Conservation (phyloP, 768 basidiomycete species). For the Phanerodontia chrysosporium region DNA sequence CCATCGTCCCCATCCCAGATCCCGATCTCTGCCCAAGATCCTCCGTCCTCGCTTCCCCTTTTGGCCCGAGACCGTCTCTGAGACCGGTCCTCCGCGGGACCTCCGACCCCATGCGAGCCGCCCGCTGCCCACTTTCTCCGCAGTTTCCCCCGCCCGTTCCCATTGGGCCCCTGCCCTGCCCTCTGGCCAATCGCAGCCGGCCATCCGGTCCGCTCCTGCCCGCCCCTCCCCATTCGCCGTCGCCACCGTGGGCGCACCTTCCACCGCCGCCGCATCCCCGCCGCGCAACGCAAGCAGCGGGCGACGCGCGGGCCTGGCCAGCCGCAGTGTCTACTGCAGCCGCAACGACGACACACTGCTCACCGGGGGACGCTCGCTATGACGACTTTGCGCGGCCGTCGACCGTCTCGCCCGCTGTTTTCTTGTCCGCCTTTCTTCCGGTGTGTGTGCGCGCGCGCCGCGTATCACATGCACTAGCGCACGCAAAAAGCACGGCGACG, state of each 20-base stretch:
- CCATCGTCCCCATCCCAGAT: not conserved
- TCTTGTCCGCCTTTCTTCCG: not conserved
- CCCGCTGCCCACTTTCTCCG: not conserved
- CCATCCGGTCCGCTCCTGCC: not conserved
- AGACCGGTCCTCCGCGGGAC: not conserved
- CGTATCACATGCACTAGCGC: not conserved
- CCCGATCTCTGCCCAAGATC: not conserved
- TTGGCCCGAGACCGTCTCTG: not conserved
- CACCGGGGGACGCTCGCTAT: not conserved
- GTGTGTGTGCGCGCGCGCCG: not conserved
- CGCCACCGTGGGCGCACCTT: not conserved
- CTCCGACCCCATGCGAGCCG: not conserved
- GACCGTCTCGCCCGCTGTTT: not conserved
- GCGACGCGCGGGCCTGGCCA: not conserved
- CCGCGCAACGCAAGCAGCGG: not conserved
- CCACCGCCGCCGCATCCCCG: not conserved
- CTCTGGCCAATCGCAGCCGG: not conserved
- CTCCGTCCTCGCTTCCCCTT: not conserved
- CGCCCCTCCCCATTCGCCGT: not conserved
- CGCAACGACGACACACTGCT: not conserved
- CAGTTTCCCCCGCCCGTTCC: constrained; percentile 1
- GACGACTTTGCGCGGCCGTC: not conserved
- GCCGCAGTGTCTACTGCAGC: not conserved
- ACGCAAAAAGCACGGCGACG: no score
- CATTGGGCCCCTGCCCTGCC: not conserved